Percentiles rank a stretch among this genome's conserved stretches.
phyloP scores from a whole-genome alignment of 805 yeast species.

The Pichia sporocuriosa region DNA sequence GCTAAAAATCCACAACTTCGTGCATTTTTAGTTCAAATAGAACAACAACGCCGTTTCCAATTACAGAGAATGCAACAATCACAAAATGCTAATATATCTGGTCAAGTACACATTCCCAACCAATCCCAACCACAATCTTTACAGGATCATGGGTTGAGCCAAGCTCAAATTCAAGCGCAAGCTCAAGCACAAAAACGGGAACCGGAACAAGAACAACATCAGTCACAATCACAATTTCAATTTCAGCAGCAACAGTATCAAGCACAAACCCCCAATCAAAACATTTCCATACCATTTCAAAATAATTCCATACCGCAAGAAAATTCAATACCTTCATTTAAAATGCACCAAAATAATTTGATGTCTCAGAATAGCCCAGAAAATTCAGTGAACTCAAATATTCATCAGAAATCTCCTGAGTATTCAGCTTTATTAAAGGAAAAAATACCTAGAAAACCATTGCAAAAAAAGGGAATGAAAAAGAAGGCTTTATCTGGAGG shows the following conservation, averaged over 20 bases:
- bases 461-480: conserved; percentile 10
- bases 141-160: no score
- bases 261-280: no score
- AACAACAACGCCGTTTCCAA: conserved; percentile 27
- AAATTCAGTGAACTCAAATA: background rate
- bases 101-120: background rate
- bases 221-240: conserved; percentile 10
- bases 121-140: conserved; percentile 2
- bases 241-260: conserved; percentile 10
- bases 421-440: conserved; percentile 5
- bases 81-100: background rate
- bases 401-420: conserved; percentile 8
- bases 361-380: background rate
- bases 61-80: conserved; percentile 16
- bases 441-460: conserved; percentile 7
- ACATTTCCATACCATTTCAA: no score
- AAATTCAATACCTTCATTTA: no score
- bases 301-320: no score
- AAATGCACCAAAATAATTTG: no score
- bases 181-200: no score
- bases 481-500: conserved; percentile 7
- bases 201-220: no score
- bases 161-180: conserved; percentile 3
- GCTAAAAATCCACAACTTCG: conserved; percentile 31
- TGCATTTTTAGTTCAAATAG: conserved; percentile 28